Base-by-base conservation (phyloP, 1,139 yeast genomes). In the Blastobotrys capitulatus region DNA sequence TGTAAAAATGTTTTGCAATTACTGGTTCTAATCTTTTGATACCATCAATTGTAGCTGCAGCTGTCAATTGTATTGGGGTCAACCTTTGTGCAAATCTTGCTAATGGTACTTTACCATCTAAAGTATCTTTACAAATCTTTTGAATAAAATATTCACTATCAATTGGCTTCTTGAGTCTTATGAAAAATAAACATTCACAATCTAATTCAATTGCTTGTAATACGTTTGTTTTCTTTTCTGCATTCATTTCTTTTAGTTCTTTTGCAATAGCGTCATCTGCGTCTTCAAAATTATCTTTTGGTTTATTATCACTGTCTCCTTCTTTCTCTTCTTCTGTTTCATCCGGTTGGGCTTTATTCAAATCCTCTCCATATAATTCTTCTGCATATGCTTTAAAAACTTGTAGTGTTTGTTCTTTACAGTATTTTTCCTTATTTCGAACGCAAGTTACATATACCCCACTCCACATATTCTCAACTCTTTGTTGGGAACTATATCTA, bases 391-490 rank as follows among this genome's bases (percentile, higher is more conserved):
- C 84, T 50, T 73, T 71, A 22, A 90, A 77, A 35, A 89, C 67
- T 49, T 75, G 69, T 58, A 79, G 74, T 59, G 90, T 70, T 65
- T 90, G 97, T 52, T 80, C 79, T 19, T 83, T 78, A 58, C 96
- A 86, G 50, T 78, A 80, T 52, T 77, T 75, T 66, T 90, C 96
- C 56, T 83, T 80, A 41, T 86, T 84, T 59, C 96, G 74, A 46
- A 79, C 76, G 66, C 97, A 87, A 0, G 96, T 86, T 20, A 89
- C 96, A 67, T 83, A 92, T 1, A 87, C 73, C 1, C 97, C 96
- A 42, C 83, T 71, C 54, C 95, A 84, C 46, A 82, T 82, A 0
- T 96, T 95, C 60, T 88, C 96, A 20, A 70, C 57, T 37, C 57
- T 59, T 43, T 55, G 59, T n/a, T 49, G 47, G 27, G 51, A 48